Base-by-base conservation (phyloP, 768 basidiomycete genomes). In the Suillus fuscotomentosus region DNA sequence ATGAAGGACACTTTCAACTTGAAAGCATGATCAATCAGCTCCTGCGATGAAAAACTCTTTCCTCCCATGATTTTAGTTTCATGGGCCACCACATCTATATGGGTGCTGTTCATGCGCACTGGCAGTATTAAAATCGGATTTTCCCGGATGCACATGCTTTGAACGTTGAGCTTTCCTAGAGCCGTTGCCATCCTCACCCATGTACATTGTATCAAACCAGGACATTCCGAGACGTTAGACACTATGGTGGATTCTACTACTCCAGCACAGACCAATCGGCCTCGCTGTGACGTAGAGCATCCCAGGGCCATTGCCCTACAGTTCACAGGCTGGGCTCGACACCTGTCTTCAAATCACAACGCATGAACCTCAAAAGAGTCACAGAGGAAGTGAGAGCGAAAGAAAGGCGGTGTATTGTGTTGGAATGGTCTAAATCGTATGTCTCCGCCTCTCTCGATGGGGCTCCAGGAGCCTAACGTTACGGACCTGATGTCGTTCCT, bases 251-350 rank as follows among this genome's bases (percentile, higher is more conserved):
- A 57, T 27, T 38, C 24, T 51, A 15, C 34, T 27, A 17, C 48
- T 50, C 14, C 50, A 27, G 50, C 24, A 51, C 31, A 51, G 20
- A 48, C 50, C 51, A 14, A 53, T 31, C 15, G 13, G 6, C 45
- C 34, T 3, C 51, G 24, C 10, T 10, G 36, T 38, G 36, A 38
- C 15, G 61, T 62, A 76, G 74, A 41, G 72, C 70, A 10, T 73
- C 77, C 13, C 67, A 71, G 66, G 76, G 76, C 24, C 1, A 74
- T 76, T n/a, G 76, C 73, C 0, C 70, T 76, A 13, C 66, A 70
- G 5, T 68, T 78, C 4, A 75, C 76, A 2, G 5, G 73, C 78
- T 53, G 74, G 74, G 3, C 74, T 72, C 36, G 73, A 75, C 34
- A 65, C 78, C 10, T 7, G 71, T 67, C 41, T 27, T 78, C 3